phyloP scores from a whole-genome alignment of 2,329 filamentous ascomycete genomes.

The Xylariales sp. region DNA sequence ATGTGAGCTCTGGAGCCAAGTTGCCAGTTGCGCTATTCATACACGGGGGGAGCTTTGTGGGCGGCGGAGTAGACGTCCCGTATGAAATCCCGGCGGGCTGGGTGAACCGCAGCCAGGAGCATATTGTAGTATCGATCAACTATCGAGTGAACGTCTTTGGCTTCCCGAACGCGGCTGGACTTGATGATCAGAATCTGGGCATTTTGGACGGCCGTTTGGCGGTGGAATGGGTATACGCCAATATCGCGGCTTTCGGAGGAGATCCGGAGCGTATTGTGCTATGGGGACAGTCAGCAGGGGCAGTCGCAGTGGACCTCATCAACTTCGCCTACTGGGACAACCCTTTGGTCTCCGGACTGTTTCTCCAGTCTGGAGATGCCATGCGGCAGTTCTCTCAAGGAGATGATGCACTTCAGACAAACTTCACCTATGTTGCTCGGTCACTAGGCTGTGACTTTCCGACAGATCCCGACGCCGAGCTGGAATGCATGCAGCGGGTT shows the following conservation, averaged over 20 bases:
- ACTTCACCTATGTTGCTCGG: slow-evolving; percentile 35
- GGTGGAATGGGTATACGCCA: slow-evolving; percentile 30
- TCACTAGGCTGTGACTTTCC: slow-evolving; percentile 30
- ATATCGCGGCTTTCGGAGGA: slow-evolving; percentile 32
- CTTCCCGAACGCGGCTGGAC: slow-evolving; percentile 28
- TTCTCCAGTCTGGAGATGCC: slow-evolving; percentile 9
- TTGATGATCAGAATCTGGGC: slow-evolving; percentile 25
- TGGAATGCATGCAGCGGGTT: slow-evolving; percentile 34
- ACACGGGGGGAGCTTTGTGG: slow-evolving; percentile 10
- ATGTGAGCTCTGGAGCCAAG: neutral
- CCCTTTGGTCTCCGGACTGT: slow-evolving; percentile 7
- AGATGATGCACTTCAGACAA: slow-evolving; percentile 25
- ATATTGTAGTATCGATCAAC: slow-evolving; percentile 30
- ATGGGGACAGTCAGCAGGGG: slow-evolving; percentile 13
- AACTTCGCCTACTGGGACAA: slow-evolving; percentile 10
- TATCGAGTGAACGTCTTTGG: slow-evolving; percentile 34
- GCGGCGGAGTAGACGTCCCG: slow-evolving; percentile 12
- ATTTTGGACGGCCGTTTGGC: slow-evolving; percentile 30
- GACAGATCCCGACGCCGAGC: slow-evolving; percentile 23
- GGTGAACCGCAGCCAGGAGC: slow-evolving; percentile 21
- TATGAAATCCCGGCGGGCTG: slow-evolving; percentile 21
- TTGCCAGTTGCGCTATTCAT: slow-evolving; percentile 13
- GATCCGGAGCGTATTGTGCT: slow-evolving; percentile 13
- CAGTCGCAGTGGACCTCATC: slow-evolving; percentile 6
- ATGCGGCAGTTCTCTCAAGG: slow-evolving; percentile 3